Evolutionary conservation across 768 basidiomycete genomes (phyloP).

Genomic region (Austroboletus festivus): DNA sequence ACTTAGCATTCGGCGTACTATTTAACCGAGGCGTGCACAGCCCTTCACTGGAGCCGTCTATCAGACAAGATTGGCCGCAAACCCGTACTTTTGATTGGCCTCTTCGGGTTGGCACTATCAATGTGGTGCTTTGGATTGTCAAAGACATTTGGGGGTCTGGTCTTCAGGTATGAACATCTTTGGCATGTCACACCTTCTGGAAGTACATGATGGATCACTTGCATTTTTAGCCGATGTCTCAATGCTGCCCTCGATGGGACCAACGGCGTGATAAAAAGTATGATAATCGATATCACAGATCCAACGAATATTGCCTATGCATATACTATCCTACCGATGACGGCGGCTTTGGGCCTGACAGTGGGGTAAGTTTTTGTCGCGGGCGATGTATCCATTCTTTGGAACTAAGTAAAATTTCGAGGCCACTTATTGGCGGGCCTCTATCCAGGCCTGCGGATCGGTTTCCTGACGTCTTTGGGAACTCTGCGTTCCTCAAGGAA

Average conservation of each 20-base stretch:
- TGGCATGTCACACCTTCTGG: no score
- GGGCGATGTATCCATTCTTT: background rate
- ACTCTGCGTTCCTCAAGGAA: constrained; percentile 50
- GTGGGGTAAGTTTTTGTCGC: no score
- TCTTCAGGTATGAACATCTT: no score
- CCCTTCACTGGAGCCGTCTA: constrained; percentile 47
- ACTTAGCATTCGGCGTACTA: constrained; percentile 50
- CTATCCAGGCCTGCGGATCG: constrained; percentile 63
- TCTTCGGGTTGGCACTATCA: constrained; percentile 43
- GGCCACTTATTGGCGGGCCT: constrained; percentile 66
- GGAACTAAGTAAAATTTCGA: constrained; percentile 24
- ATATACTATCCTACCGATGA: constrained; percentile 57
- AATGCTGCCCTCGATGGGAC: constrained; percentile 55
- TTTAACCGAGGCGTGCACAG: constrained; percentile 45
- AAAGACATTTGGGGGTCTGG: no score
- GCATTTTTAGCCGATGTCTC: constrained; percentile 45
- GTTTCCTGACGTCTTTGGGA: constrained; percentile 60
- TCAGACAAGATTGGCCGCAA: constrained; percentile 49
- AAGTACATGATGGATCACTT: constrained; percentile 11
- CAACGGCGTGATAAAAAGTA: constrained; percentile 47
- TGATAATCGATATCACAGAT: constrained; percentile 41
- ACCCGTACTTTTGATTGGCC: constrained; percentile 44
- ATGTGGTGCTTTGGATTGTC: constrained; percentile 24
- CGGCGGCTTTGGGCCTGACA: constrained; percentile 1
- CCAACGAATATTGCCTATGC: constrained; percentile 34